These are phyloP conservation scores for Talaromyces funiculosus DNA, from an alignment of 2,329 filamentous ascomycete genomes.

Conservation along the genomic window DNA sequence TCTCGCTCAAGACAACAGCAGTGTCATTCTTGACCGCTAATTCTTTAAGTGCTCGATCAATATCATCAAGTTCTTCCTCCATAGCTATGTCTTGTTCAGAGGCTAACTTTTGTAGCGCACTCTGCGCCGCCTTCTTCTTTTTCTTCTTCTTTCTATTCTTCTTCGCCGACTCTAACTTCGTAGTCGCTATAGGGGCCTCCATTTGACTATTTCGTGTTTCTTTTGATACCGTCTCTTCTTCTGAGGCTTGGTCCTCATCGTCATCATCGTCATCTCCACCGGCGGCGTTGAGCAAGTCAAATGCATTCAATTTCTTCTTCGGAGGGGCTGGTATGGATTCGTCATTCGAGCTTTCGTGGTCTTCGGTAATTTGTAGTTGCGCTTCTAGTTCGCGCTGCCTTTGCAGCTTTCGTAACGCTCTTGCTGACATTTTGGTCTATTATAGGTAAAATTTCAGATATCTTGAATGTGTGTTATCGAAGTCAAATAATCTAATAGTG, in stretches of 20 bases:
- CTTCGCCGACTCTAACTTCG: neutral
- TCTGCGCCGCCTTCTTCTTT: slow-evolving; percentile 56
- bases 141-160: slow-evolving; percentile 13
- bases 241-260: slow-evolving; percentile 1
- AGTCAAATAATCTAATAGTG: neutral
- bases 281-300: slow-evolving; percentile 48
- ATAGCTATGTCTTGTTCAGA: slow-evolving; percentile 21
- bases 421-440: slow-evolving; percentile 53
- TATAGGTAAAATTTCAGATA: neutral
- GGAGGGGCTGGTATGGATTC: slow-evolving; percentile 24
- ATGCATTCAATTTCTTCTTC: slow-evolving; percentile 47
- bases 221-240: slow-evolving; percentile 21
- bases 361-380: slow-evolving; percentile 32
- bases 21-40: slow-evolving; percentile 45
- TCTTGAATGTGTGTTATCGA: slow-evolving; percentile 5
- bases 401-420: slow-evolving; percentile 60
- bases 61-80: slow-evolving; percentile 52
- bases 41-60: slow-evolving; percentile 58
- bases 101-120: too few relatives aligned
- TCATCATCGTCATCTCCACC: slow-evolving; percentile 23
- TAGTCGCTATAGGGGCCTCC: slow-evolving; percentile 18
- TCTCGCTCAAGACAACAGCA: slow-evolving; percentile 25
- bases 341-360: slow-evolving; percentile 37
- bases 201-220: slow-evolving; percentile 20
- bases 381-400: slow-evolving; percentile 51